Conservation (phyloP, 2,329 filamentous ascomycete genomes). For the Niveomyces coronatus region DNA sequence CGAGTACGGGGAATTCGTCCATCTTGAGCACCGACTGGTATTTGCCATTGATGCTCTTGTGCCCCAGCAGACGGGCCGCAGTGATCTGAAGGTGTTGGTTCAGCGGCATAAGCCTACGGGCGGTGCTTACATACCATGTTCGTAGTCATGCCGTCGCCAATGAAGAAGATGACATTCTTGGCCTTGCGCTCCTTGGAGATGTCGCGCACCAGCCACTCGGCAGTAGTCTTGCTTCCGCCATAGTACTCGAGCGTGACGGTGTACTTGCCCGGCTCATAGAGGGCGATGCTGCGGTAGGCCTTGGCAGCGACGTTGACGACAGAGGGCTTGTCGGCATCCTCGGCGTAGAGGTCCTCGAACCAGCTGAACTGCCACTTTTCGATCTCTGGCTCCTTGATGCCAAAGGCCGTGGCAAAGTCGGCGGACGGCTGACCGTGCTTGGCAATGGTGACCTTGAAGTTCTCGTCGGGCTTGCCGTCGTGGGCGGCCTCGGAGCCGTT, state of each 20-base stretch:
- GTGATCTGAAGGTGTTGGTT: slow-evolving; percentile 39
- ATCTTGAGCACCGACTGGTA: slow-evolving; percentile 67
- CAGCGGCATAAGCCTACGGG: not conserved
- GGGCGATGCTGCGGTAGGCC: slow-evolving; percentile 62
- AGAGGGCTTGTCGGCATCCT: slow-evolving; percentile 57
- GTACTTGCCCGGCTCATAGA: slow-evolving; percentile 73
- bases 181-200: slow-evolving; percentile 59
- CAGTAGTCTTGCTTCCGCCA: slow-evolving; percentile 57
- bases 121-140: slow-evolving; percentile 44
- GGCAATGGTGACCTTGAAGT: slow-evolving; percentile 64
- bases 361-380: slow-evolving; percentile 79
- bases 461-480: slow-evolving; percentile 56
- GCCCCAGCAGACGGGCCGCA: slow-evolving; percentile 68
- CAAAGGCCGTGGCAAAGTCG: slow-evolving; percentile 56
- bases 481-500: slow-evolving; percentile 74
- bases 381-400: slow-evolving; percentile 56
- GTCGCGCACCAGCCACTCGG: slow-evolving; percentile 68
- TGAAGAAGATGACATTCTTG: slow-evolving; percentile 80
- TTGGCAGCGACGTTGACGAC: slow-evolving; percentile 74
- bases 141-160: slow-evolving; percentile 64
- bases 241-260: slow-evolving; percentile 68
- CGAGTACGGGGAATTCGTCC: slow-evolving; percentile 76
- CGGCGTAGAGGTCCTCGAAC: slow-evolving; percentile 75
- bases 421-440: slow-evolving; percentile 48
- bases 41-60: slow-evolving; percentile 76